Conservation (phyloP, 257 asterid genomes). For the Solanum infundibuliforme region DNA sequence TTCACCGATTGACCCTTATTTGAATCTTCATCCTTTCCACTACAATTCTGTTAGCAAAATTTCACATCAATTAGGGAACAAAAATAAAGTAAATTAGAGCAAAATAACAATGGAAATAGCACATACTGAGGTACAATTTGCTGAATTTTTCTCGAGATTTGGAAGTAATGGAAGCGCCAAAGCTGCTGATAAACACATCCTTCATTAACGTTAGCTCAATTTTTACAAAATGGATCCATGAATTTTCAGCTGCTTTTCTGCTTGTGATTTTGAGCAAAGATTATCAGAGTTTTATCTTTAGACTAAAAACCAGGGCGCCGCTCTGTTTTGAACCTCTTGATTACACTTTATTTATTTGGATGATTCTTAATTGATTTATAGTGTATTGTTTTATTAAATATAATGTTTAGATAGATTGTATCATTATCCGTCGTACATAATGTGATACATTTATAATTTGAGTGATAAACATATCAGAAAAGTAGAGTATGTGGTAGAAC, state of each 20-base stretch:
- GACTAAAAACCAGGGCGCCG: neutral
- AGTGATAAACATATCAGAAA: no score
- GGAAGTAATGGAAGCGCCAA: neutral
- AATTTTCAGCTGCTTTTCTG: neutral
- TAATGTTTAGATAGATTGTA: no score
- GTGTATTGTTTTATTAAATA: no score
- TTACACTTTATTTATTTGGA: no score
- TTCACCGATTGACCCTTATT: neutral
- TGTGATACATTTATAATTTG: no score
- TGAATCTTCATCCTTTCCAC: conserved; percentile 14
- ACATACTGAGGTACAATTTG: neutral
- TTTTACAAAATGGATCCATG: neutral
- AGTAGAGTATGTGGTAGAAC: no score
- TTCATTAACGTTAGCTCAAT: neutral
- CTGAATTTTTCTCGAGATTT: neutral
- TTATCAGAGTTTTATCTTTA: neutral
- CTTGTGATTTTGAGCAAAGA: neutral
- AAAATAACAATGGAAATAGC: neutral
- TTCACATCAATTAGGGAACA: neutral
- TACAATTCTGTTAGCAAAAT: conserved; percentile 17
- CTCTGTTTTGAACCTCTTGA: no score
- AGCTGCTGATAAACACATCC: conserved; percentile 1
- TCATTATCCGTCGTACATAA: no score
- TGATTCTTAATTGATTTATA: no score
- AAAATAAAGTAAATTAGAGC: neutral